phyloP scores from a whole-genome alignment of 2,329 filamentous ascomycete genomes.

The Epichloe bromicola region DNA sequence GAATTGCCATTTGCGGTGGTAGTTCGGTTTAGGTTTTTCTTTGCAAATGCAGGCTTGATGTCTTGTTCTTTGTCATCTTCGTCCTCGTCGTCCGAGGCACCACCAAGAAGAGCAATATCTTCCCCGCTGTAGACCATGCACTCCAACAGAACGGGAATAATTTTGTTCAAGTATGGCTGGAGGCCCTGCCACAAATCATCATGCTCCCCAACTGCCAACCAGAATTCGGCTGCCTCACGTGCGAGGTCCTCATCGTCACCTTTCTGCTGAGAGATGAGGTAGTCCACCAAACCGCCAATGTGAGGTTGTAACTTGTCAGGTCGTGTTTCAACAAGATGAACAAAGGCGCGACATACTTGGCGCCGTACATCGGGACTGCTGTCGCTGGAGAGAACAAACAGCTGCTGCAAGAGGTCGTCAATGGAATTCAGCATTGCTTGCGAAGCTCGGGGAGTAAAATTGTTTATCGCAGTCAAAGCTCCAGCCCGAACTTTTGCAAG shows the following conservation, averaged over 20 bases:
- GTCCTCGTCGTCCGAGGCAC: conserved; percentile 79
- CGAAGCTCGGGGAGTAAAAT: conserved; percentile 78
- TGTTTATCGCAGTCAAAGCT: conserved; percentile 75
- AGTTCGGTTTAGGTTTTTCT: conserved; percentile 45
- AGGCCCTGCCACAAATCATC: conserved; percentile 64
- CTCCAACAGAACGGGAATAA: conserved; percentile 80
- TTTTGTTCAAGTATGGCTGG: conserved; percentile 65
- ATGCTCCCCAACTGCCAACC: conserved; percentile 87
- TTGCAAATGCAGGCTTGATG: conserved; percentile 85
- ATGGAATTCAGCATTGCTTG: conserved; percentile 70
- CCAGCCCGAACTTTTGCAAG: conserved; percentile 66
- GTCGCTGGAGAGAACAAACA: conserved; percentile 74
- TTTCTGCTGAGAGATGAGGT: conserved; percentile 81
- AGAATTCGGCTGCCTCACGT: conserved; percentile 93
- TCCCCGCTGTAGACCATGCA: conserved; percentile 97
- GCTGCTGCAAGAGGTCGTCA: conserved; percentile 66
- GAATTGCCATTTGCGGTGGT: conserved; percentile 40
- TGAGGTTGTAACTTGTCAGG: conserved; percentile 86
- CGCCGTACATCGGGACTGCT: conserved; percentile 69
- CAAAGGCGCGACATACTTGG: conserved; percentile 87
- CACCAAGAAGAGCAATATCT: conserved; percentile 74
- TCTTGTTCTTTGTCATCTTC: conserved; percentile 83
- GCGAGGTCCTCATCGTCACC: conserved; percentile 81
- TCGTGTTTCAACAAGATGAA: conserved; percentile 78
- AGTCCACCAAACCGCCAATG: conserved; percentile 77